phyloP scores from a whole-genome alignment of 129 eudicot species.

The Artemisia annua region DNA sequence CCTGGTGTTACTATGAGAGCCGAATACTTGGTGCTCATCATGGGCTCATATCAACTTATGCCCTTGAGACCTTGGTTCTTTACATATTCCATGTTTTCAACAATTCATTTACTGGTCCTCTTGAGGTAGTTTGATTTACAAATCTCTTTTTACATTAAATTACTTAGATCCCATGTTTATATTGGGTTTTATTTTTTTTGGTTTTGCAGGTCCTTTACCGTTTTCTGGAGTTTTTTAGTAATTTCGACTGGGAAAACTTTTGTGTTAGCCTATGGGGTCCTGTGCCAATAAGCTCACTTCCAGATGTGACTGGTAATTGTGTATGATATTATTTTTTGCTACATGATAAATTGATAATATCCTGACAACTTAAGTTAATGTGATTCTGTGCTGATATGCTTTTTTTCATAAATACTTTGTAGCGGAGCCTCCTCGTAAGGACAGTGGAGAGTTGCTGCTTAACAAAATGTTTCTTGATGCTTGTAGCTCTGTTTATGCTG shows the following conservation, averaged over 20 bases:
- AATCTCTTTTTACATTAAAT: not conserved
- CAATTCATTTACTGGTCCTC: slow-evolving; percentile 74
- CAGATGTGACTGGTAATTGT: slow-evolving; percentile 68
- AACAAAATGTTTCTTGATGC: slow-evolving; percentile 19
- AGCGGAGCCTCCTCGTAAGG: slow-evolving; percentile 21
- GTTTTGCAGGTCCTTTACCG: slow-evolving; percentile 65
- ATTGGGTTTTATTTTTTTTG: not conserved
- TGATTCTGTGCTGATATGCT: not conserved
- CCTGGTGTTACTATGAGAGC: slow-evolving; percentile 18
- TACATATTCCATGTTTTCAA: slow-evolving; percentile 81
- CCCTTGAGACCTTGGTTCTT: slow-evolving; percentile 78
- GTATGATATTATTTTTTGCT: slow-evolving; percentile 44
- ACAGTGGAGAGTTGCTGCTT: slow-evolving; percentile 22
- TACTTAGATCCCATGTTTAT: not conserved
- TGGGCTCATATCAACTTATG: slow-evolving; percentile 85
- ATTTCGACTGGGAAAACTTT: slow-evolving; percentile 84
- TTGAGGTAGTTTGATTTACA: slow-evolving; percentile 45
- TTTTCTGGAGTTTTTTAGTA: slow-evolving; percentile 84
- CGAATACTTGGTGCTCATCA: slow-evolving; percentile 47
- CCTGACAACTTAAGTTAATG: not conserved
- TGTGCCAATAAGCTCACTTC: slow-evolving; percentile 71
- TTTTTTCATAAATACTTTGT: not conserved
- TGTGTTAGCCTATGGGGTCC: slow-evolving; percentile 94
- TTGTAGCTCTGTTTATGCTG: slow-evolving; percentile 17
- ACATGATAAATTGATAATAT: not conserved